phyloP scores from a whole-genome alignment of 371 early-diverging fungal species.

The Mucor velutinosus region DNA sequence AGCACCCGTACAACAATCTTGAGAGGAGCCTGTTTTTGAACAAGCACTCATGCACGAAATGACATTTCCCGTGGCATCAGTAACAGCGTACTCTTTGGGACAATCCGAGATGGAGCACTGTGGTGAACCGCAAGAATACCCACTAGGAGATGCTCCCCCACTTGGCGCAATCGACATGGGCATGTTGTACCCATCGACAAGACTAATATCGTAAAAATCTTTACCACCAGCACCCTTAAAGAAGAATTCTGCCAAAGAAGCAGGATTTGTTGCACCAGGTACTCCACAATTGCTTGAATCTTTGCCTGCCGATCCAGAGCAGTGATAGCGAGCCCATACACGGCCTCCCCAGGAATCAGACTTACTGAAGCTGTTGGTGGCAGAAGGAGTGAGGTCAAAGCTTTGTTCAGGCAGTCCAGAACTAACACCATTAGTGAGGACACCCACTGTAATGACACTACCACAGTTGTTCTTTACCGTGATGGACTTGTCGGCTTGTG shows the following conservation, averaged over 20 bases:
- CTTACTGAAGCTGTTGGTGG: constrained; percentile 30
- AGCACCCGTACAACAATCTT: constrained; percentile 38
- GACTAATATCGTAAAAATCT: constrained; percentile 50
- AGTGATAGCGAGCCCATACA: constrained; percentile 42
- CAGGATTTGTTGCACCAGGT: constrained; percentile 49
- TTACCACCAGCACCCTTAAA: constrained; percentile 41
- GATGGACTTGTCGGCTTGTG: constrained; percentile 24
- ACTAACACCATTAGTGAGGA: constrained; percentile 41
- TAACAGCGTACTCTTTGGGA: constrained; percentile 33
- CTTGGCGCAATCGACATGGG: constrained; percentile 33
- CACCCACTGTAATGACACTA: constrained; percentile 35
- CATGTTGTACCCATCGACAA: constrained; percentile 52
- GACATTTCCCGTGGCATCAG: constrained; percentile 31
- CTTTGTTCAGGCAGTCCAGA: constrained; percentile 19
- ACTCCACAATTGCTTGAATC: constrained; percentile 24
- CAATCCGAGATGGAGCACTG: constrained; percentile 31
- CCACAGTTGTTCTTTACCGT: constrained; percentile 36
- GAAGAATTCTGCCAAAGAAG: constrained; percentile 53
- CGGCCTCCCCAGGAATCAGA: constrained; percentile 51
- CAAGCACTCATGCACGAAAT: constrained; percentile 42
- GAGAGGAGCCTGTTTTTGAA: constrained; percentile 20
- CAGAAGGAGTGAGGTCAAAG: constrained; percentile 39
- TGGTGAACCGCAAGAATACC: constrained; percentile 43
- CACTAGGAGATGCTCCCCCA: constrained; percentile 11
- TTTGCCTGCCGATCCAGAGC: constrained; percentile 31